Conservation (phyloP, 495 filamentous ascomycete species). For the Daldinia loculata region DNA sequence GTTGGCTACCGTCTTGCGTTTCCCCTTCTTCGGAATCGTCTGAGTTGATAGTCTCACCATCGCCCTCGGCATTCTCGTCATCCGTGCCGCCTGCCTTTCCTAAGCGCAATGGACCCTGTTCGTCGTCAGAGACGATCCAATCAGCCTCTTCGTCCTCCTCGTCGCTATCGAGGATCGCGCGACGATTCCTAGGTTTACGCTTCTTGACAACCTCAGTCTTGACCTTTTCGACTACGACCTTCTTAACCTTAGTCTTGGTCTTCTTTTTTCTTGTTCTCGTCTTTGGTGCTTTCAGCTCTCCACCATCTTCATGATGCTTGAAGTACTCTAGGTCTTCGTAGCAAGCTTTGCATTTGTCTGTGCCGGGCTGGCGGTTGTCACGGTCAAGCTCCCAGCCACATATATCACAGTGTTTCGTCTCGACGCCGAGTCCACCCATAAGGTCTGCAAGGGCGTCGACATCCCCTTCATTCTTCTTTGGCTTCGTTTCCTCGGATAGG, state of each 20-base stretch:
- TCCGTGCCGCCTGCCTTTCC: constrained; percentile 83
- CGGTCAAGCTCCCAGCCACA: constrained; percentile 76
- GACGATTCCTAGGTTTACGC: constrained; percentile 61
- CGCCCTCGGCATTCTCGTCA: constrained; percentile 87
- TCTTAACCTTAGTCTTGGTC: constrained; percentile 57
- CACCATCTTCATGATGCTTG: constrained; percentile 50
- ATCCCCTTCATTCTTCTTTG: constrained; percentile 59
- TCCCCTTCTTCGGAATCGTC: constrained; percentile 63
- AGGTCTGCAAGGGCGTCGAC: constrained; percentile 86
- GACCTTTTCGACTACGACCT: constrained; percentile 56
- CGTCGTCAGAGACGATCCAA: constrained; percentile 75
- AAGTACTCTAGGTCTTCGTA: constrained; percentile 67
- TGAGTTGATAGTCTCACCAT: constrained; percentile 77
- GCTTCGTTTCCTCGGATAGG: constrained; percentile 68
- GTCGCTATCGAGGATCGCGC: constrained; percentile 68
- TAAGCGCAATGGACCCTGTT: constrained; percentile 65
- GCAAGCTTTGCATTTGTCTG: constrained; percentile 70
- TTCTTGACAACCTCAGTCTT: constrained; percentile 50
- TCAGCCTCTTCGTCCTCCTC: constrained; percentile 75
- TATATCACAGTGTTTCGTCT: constrained; percentile 86
- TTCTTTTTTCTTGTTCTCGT: constrained; percentile 45
- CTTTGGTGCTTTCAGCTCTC: constrained; percentile 43
- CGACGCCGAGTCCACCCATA: constrained; percentile 82
- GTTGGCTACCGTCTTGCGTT: constrained; percentile 56
- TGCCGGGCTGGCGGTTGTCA: constrained; percentile 65